Evolutionary conservation across 176 grass and related monocot species (phyloP), one percentile per base, ranked within the genome.

Genomic region (Musa itinerans): DNA sequence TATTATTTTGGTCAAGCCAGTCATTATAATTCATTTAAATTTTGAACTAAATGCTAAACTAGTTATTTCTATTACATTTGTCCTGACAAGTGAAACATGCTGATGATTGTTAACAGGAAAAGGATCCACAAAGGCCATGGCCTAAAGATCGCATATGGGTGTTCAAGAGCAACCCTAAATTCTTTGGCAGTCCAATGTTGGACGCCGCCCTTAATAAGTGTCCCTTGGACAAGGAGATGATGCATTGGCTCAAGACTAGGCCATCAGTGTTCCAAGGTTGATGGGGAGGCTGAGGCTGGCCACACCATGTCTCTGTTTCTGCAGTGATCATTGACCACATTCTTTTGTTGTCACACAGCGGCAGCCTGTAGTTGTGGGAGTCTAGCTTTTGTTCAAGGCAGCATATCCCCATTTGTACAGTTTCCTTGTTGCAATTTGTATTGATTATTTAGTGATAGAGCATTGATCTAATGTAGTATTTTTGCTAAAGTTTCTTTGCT

Each of bases 111-210:
- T 27, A 53, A 78, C 88, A 99, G 95, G 95, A 99, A 77, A 99
- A 99, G 26, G 90, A 99, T 77, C 84, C 95, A 21, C 95, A 99
- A 57, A 83, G 95, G 59, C 95, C 95, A 71, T 99, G 95, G 95
- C 95, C 90, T 2, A 94, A 99, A 83, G 95, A 99, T 68, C 79
- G 78, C 73, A 99, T 99, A 83, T 99, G 95, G 95, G 82, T 85
- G 69, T 99, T 99, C 83, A 85, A 87, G 83, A 92, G 78, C 43
- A 82, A 84, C 56, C 90, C 88, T 10, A 99, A 84, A 89, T 99
- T 87, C 80, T 99, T 94, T 87, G 95, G 95, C 64, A 99, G 88
- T 87, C 95, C 95, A 21, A 99, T 94, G 95, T 80, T 94, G 85
- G 95, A 99, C 43, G 78, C 85, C 81, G 88, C 81, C 58, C 83